Percentiles rank a stretch among this genome's conserved stretches.
Conservation (phyloP, 345 rosid genomes). For the Zanthoxylum bungeanum region DNA sequence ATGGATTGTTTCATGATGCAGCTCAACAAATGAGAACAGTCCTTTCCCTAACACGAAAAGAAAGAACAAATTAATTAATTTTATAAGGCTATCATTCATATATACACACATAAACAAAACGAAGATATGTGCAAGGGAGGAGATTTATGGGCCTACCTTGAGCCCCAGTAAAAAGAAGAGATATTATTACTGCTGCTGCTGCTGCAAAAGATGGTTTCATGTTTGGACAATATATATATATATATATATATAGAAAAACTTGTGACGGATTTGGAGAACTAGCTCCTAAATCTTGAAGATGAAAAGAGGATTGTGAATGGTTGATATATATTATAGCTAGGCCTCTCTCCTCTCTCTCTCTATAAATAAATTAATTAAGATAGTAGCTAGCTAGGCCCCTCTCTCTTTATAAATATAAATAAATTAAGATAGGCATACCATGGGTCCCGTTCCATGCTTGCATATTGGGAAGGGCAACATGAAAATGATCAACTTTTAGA, state of each 20-base stretch:
- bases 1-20: neutral
- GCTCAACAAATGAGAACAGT: constrained; percentile 9
- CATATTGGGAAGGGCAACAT: neutral
- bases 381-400: neutral
- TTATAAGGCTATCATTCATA: constrained; percentile 15
- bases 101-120: neutral
- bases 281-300: neutral
- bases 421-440: neutral
- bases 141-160: constrained; percentile 21
- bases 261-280: neutral
- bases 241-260: neutral
- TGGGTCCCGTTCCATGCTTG: neutral
- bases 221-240: neutral
- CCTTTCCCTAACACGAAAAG: constrained; percentile 5
- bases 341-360: too few relatives aligned
- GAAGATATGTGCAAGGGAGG: neutral
- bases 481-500: neutral
- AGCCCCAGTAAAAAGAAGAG: constrained; percentile 7
- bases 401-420: neutral
- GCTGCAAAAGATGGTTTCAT: constrained; percentile 10
- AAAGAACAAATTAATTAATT: neutral
- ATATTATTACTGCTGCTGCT: neutral
- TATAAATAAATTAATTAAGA: too few relatives aligned
- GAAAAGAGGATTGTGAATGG: neutral
- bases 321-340: neutral